Evolutionary conservation across 129 eudicot species (phyloP).

Genomic region (Flaveria trinervia): DNA sequence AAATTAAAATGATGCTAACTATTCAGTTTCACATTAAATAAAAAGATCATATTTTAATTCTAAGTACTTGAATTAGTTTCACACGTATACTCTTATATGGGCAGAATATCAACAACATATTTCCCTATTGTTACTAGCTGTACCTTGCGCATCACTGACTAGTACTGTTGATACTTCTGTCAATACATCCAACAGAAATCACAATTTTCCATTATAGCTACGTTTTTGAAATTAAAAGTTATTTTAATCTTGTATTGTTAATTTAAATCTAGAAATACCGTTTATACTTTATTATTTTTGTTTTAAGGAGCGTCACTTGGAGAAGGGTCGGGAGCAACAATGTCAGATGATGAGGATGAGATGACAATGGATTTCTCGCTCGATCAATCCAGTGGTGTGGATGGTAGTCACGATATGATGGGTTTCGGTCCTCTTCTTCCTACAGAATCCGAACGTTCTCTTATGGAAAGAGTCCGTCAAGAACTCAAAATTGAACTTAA

Average conservation of each 20-base stretch:
- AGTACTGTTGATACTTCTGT: constrained; percentile 9
- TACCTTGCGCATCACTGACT: constrained; percentile 21
- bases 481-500: constrained; percentile 91
- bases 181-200: too few relatives aligned
- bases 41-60: too few relatives aligned
- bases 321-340: constrained; percentile 89
- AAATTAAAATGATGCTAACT: too few relatives aligned
- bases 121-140: neutral
- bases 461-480: constrained; percentile 94
- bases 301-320: constrained; percentile 63
- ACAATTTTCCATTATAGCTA: too few relatives aligned
- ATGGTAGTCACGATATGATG: constrained; percentile 69
- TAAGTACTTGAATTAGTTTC: too few relatives aligned
- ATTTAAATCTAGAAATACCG: too few relatives aligned
- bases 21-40: too few relatives aligned
- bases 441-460: constrained; percentile 89
- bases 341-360: constrained; percentile 97
- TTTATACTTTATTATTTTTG: neutral
- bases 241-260: too few relatives aligned
- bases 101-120: neutral
- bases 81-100: too few relatives aligned
- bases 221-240: neutral
- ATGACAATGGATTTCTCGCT: constrained; percentile 68
- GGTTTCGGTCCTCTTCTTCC: constrained; percentile 97
- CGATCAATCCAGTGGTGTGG: constrained; percentile 56